Conservation (phyloP, 768 basidiomycete genomes). For the Amanita rubescens region DNA sequence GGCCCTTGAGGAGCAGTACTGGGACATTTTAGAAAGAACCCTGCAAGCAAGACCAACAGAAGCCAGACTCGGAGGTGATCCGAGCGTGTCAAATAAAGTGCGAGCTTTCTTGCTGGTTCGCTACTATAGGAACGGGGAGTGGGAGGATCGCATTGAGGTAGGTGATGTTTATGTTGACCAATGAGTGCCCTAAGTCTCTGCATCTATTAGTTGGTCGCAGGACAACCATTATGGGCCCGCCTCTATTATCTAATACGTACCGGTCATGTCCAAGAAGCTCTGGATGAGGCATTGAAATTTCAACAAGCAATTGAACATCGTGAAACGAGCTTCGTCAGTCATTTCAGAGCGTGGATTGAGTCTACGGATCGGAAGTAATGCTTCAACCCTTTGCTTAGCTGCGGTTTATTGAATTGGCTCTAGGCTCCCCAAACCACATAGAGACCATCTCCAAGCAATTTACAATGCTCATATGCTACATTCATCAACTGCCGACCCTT, state of each 20-base stretch:
- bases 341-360: constrained; percentile 80
- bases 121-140: constrained; percentile 75
- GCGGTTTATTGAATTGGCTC: constrained; percentile 1
- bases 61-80: constrained; percentile 86
- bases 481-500: constrained; percentile 83
- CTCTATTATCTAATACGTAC: constrained; percentile 89
- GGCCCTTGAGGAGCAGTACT: constrained; percentile 86
- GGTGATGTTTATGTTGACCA: constrained; percentile 12
- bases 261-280: constrained; percentile 75
- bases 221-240: constrained; percentile 89
- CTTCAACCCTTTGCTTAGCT: not conserved
- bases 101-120: constrained; percentile 79
- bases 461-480: constrained; percentile 90
- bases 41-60: constrained; percentile 77
- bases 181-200: constrained; percentile 1
- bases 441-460: constrained; percentile 72
- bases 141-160: constrained; percentile 88
- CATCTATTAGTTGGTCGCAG: constrained; percentile 64
- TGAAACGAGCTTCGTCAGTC: constrained; percentile 76
- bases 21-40: constrained; percentile 75
- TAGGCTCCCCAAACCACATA: constrained; percentile 64
- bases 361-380: constrained; percentile 70
- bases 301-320: constrained; percentile 67
- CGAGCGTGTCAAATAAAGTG: constrained; percentile 83
- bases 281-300: constrained; percentile 64